Conservation (phyloP, 2,329 filamentous ascomycete genomes). For the Lecanoromycetidae sp. region DNA sequence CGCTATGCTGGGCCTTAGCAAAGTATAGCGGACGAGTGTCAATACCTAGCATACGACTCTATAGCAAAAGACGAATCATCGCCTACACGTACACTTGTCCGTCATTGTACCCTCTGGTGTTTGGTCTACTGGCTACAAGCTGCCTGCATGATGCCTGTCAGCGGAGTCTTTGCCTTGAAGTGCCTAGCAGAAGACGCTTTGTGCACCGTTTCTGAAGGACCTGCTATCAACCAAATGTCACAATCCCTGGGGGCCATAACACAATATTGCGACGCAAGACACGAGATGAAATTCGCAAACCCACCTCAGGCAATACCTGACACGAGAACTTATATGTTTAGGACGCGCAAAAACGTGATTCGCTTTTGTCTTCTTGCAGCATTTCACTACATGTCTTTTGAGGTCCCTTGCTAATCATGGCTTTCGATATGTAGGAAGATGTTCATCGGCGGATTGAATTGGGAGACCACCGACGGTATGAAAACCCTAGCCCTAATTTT, state of each 20-base stretch:
- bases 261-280: no score
- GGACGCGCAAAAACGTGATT: no score
- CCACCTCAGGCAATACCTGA: no score
- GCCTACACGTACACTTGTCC: slow-evolving; percentile 25
- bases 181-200: not conserved
- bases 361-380: no score
- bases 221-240: not conserved
- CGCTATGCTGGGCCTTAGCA: slow-evolving; percentile 12
- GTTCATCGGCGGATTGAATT: slow-evolving; percentile 98
- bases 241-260: no score
- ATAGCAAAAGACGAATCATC: slow-evolving; percentile 52
- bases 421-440: slow-evolving; percentile 60
- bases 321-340: no score
- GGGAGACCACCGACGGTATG: slow-evolving; percentile 98
- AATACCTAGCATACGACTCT: slow-evolving; percentile 60
- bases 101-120: slow-evolving; percentile 13
- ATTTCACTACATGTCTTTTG: not conserved
- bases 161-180: not conserved
- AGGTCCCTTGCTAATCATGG: slow-evolving; percentile 8
- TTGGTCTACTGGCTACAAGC: slow-evolving; percentile 3
- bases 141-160: slow-evolving; percentile 9
- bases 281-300: no score
- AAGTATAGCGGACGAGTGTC: slow-evolving; percentile 27
- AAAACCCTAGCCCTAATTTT: slow-evolving; percentile 18
- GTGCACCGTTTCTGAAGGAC: no score